Base-by-base conservation (phyloP, 495 filamentous ascomycete genomes). In the Trichoderma reesei region DNA sequence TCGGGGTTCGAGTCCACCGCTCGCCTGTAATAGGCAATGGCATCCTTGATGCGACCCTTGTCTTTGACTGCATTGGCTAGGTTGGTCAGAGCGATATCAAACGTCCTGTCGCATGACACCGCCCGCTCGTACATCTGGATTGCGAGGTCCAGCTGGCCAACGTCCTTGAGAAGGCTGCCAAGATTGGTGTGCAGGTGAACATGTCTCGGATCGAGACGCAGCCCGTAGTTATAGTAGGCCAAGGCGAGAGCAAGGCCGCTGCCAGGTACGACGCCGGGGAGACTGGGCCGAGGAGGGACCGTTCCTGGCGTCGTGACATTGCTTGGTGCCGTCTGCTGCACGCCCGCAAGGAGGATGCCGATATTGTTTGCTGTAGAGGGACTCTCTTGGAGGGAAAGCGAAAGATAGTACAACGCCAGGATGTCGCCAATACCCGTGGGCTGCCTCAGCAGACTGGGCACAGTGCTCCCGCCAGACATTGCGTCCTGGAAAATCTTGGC, bases 341-440 rank as follows among this genome's bases (percentile, higher is more conserved):
- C 89, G 59, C 94, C 90, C 2, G 94, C 95, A 37, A 99, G 83
- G 38, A 99, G 79, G 63, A 99, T 99, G 5, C 94, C 94, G 48
- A 99, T 95, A 72, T 99, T 99, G 70, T 99, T 99, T 13, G 94
- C 94, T 0, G 94, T 99, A 6, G 95, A 98, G 26, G 94, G 94
- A 69, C 94, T 98, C 26, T 94, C 92, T 65, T 96, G 93, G 9
- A 99, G 81, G 0, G 95, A 95, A 31, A 99, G 79, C 5, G 95
- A 98, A 2, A 99, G 82, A 68, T 99, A 99, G 70, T 99, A 99
- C 11, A 99, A 82, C 3, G 92, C 91, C 16, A 99, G 74, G 51
- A 99, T 99, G 68, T 99, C 94, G 38, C 91, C 87, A 7, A 98
- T 91, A 2, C 90, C 87, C 46, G 88, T 85, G 3, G 88, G 82